Conservation (phyloP, 2,329 filamentous ascomycete genomes). For the Alternaria solani region DNA sequence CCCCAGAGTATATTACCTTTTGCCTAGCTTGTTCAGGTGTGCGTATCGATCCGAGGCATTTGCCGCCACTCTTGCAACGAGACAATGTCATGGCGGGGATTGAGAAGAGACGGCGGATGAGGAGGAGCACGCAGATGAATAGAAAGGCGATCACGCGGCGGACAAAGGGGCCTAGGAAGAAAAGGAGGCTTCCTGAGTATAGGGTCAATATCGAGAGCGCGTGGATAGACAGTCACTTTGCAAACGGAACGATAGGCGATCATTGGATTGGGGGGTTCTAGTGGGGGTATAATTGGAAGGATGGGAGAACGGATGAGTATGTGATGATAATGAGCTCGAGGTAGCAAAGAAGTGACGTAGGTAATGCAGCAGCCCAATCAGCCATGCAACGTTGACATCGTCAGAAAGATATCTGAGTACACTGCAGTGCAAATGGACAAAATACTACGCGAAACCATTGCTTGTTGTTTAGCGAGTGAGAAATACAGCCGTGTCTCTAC, state of each 20-base stretch:
- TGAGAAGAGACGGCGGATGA: background rate
- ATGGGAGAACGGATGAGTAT: background rate
- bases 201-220: background rate
- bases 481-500: background rate
- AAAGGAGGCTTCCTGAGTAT: background rate
- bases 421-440: background rate
- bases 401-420: background rate
- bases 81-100: background rate
- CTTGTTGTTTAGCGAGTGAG: background rate
- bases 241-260: background rate
- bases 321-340: background rate
- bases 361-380: background rate
- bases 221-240: background rate
- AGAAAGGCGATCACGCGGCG: background rate
- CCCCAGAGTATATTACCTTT: background rate
- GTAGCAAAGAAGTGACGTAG: background rate
- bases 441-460: background rate
- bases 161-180: background rate
- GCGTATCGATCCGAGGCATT: background rate
- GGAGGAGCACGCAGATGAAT: background rate
- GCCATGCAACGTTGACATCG: background rate
- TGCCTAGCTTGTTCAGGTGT: constrained; percentile 6
- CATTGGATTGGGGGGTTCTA: background rate
- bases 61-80: background rate
- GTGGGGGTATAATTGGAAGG: background rate